Evolutionary conservation across 176 grass and related monocot species (phyloP), one percentile per base, ranked within the genome.

Genomic region (Aegilops longissima): DNA sequence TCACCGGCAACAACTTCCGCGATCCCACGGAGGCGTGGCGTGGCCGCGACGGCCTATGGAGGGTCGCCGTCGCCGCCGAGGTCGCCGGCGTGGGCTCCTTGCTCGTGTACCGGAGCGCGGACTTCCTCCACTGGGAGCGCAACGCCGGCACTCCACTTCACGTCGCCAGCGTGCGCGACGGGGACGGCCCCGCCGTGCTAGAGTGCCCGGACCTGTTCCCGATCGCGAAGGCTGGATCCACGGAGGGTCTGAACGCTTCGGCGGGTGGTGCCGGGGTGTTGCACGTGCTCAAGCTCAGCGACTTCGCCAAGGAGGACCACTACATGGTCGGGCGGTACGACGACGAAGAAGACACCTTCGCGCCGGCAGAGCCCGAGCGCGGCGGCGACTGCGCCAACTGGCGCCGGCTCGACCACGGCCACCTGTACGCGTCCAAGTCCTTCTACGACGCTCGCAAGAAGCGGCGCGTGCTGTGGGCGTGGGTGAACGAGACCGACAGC

Each of bases 151-250:
- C 44, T 44, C 92, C 90, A 30, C 61, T 94, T 75, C 89, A 94
- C 0, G 49, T 0, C 59, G 30, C 79, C 12, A n/a, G 70, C 70
- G 89, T 86, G 3, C 58, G 45, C 9, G 84, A 12, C 11, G 36
- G 45, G 21, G 81, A 16, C 8, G 36, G 74, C 0, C 76, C 80
- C 2, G 90, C 80, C 3, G 90, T 90, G 90, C 85, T 89, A 51
- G 95, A 97, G 83, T 97, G 90, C 79, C 95, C 95, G 31, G 95
- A 97, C 86, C 61, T 97, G 73, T 97, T 90, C 70, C 94, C 94
- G 5, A 87, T 93, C 61, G 70, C 12, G 61, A 9, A 30, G 29
- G 16, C 29, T 9, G 87, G 85, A 7, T 11, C 2, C 3, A 44
- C 58, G 10, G 38, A 24, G 5, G 92, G 94, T 0, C 78, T 97